These are phyloP conservation scores for Erythrophleum ivorense DNA, from an alignment of 331 rosid species.

Conservation along the genomic window DNA sequence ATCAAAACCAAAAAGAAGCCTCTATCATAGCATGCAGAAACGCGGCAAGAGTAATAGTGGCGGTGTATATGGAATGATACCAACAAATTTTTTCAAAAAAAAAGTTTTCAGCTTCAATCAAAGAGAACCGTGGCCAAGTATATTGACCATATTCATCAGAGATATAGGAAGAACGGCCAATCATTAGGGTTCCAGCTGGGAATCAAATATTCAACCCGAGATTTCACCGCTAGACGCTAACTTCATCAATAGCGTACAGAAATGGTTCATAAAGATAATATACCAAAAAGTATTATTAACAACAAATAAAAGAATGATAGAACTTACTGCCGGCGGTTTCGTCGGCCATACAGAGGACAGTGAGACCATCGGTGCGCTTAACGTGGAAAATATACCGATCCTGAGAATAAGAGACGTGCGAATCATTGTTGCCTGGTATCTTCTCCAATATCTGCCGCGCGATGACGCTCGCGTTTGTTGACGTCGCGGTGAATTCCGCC, in stretches of 20 bases:
- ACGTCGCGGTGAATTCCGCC: slow-evolving; percentile 78
- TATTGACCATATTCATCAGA: background rate
- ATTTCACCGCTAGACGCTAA: background rate
- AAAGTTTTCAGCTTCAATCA: background rate
- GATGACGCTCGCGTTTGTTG: slow-evolving; percentile 83
- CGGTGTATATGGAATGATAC: background rate
- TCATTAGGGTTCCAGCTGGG: background rate
- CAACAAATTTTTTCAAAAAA: background rate
- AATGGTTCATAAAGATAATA: background rate
- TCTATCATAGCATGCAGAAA: background rate
- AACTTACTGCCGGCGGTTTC: slow-evolving; percentile 82
- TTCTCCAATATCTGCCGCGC: slow-evolving; percentile 85
- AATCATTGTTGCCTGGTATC: slow-evolving; percentile 74
- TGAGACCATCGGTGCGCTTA: slow-evolving; percentile 96
- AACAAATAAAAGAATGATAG: background rate
- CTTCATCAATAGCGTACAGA: background rate
- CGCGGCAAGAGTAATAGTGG: background rate
- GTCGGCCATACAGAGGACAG: slow-evolving; percentile 99
- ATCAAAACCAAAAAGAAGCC: background rate
- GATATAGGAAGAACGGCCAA: background rate
- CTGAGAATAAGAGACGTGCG: slow-evolving; percentile 90
- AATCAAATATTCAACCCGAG: background rate
- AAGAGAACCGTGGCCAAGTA: background rate
- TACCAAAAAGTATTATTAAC: background rate
- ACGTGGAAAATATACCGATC: slow-evolving; percentile 92